phyloP scores from a whole-genome alignment of 805 yeast species.

The Kodamaea neixiangensis region DNA sequence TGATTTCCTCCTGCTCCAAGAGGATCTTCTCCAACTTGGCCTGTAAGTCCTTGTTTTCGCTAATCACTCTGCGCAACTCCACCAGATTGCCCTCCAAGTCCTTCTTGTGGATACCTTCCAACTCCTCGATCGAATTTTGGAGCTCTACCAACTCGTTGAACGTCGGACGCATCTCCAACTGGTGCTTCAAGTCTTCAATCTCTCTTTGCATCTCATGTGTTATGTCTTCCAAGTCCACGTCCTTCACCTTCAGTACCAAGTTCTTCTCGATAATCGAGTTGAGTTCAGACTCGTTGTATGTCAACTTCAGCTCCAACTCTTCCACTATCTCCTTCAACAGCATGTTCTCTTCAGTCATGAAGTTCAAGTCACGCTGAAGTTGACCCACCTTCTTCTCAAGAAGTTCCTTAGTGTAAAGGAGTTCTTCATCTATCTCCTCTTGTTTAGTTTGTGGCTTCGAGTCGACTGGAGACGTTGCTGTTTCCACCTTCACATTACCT shows the following conservation, averaged over 20 bases:
- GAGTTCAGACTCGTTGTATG: slow-evolving; percentile 13
- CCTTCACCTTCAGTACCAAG: slow-evolving; percentile 12
- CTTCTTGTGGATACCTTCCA: slow-evolving; percentile 39
- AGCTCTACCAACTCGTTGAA: slow-evolving; percentile 44
- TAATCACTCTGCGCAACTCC: slow-evolving; percentile 23
- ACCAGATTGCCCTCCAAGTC: slow-evolving; percentile 31
- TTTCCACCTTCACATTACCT: background rate
- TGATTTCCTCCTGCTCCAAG: slow-evolving; percentile 6
- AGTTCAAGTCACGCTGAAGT: slow-evolving; percentile 12
- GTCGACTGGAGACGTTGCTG: background rate
- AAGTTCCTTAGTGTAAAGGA: slow-evolving; percentile 11
- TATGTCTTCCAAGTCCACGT: slow-evolving; percentile 11
- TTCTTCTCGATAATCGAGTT: slow-evolving; percentile 14
- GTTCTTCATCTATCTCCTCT: slow-evolving; percentile 4
- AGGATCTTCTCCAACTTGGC: slow-evolving; percentile 15
- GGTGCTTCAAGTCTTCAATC: slow-evolving; percentile 30
- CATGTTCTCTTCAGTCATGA: slow-evolving; percentile 10
- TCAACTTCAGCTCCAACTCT: slow-evolving; percentile 13
- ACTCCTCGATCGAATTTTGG: slow-evolving; percentile 44
- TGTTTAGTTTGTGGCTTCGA: background rate
- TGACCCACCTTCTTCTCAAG: slow-evolving; percentile 13
- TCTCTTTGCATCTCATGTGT: slow-evolving; percentile 15
- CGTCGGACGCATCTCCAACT: slow-evolving; percentile 42
- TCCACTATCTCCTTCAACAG: slow-evolving; percentile 13
- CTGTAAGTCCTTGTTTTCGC: slow-evolving; percentile 24